Evolutionary conservation across 345 rosid genomes (phyloP).

Genomic region (Xanthoceras sorbifolium): DNA sequence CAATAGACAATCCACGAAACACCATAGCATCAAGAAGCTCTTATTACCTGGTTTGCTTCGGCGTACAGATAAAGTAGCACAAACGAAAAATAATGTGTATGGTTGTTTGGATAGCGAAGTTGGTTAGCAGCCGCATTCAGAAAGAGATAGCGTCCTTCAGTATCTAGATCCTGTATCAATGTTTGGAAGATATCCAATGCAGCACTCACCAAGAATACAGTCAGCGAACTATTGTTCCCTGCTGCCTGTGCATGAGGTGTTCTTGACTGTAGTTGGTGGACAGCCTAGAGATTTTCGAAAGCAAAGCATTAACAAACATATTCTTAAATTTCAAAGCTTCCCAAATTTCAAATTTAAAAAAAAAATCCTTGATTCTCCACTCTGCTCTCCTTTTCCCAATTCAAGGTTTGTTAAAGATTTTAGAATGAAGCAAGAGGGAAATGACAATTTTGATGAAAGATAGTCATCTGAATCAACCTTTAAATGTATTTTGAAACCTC

Average conservation of each 20-base stretch:
- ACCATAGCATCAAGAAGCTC: background rate
- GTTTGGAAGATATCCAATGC: slow-evolving; percentile 88
- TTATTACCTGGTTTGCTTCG: slow-evolving; percentile 80
- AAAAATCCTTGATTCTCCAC: background rate
- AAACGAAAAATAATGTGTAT: slow-evolving; percentile 95
- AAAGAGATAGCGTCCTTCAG: slow-evolving; percentile 96
- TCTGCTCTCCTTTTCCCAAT: background rate
- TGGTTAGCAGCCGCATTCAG: slow-evolving; percentile 94
- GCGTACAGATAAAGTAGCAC: slow-evolving; percentile 80
- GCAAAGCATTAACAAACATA: background rate
- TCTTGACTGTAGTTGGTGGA: slow-evolving; percentile 77
- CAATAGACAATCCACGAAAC: background rate
- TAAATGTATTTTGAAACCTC: background rate
- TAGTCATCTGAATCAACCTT: background rate
- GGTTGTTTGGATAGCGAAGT: slow-evolving; percentile 97
- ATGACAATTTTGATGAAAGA: background rate
- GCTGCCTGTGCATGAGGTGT: slow-evolving; percentile 65
- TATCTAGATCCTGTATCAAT: slow-evolving; percentile 78
- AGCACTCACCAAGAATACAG: slow-evolving; percentile 59
- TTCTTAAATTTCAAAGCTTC: background rate
- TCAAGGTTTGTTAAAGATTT: slow-evolving; percentile 1
- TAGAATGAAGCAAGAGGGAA: background rate
- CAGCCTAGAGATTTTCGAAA: slow-evolving; percentile 48
- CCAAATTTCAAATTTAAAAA: background rate
- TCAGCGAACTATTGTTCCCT: slow-evolving; percentile 45